Evolutionary conservation across 805 yeast species (phyloP), one percentile per base, ranked within the genome.

Genomic region (Kazachstania psychrophila): DNA sequence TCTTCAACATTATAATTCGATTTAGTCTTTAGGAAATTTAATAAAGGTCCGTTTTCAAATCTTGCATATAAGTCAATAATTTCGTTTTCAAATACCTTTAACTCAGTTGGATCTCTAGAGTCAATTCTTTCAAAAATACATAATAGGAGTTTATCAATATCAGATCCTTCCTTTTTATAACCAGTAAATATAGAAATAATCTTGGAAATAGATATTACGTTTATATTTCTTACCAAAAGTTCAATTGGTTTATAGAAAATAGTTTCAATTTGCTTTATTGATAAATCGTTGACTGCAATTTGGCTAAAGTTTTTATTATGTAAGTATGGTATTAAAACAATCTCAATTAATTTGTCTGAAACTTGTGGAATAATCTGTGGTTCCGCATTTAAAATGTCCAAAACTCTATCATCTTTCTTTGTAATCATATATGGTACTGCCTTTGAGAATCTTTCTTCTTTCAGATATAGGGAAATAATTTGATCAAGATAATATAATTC

Each of bases 361-460:
- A 73, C 73, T 19, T 64, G 66, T 0, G 68, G 56, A 28, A 88
- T 57, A 22, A 89, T 58, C 16, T 44, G 39, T 48, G 86, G 89
- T 51, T 79, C 68, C 25, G 68, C 63, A 9, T 77, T 64, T 33
- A 87, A 61, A 37, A 85, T 72, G 26, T 69, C 66, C 30, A 88
- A 52, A 0, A 77, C 70, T 12, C 69, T 48, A 0, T 65, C 52
- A 52, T 82, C 87, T 43, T 69, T 64, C 19, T 80, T 57, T 13
- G 54, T 55, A 11, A 84, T 65, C 45, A 84, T 62, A 51, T 80
- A 87, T 0, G 66, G 66, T 6, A 81, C 75, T 2, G 95, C 88
- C 23, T 67, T 65, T 2, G 63, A 61, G 2, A 80, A 80, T 29
- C 78, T 79, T 23, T 72, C 70, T 0, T 75, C 60, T 34, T 69